Percentiles rank a stretch among this genome's conserved stretches.
Conservation (phyloP, 2,329 filamentous ascomycete species). For the Ceratocystis cubensis region DNA sequence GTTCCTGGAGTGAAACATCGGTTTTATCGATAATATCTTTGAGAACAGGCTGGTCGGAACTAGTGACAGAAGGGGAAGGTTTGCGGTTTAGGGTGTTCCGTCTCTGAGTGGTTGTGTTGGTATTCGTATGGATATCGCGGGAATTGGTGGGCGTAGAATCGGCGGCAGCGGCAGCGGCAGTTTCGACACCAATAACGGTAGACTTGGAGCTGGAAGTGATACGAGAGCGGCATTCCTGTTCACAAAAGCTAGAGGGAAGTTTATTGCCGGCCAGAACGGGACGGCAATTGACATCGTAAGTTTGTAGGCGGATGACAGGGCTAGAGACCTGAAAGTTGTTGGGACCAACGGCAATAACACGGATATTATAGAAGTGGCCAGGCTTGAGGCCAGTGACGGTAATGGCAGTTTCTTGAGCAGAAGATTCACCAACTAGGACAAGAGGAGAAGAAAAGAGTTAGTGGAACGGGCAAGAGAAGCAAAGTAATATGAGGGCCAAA, state of each 20-base stretch:
- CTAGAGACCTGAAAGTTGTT: conserved; percentile 91
- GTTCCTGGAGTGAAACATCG: conserved; percentile 57
- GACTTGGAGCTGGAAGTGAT: conserved; percentile 35
- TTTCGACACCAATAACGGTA: conserved; percentile 47
- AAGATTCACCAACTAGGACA: conserved; percentile 64
- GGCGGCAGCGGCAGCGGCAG: conserved; percentile 39
- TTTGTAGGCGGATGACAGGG: conserved; percentile 69
- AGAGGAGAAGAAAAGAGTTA: neutral
- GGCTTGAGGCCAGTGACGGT: conserved; percentile 80
- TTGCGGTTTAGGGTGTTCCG: conserved; percentile 55
- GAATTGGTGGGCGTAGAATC: conserved; percentile 6
- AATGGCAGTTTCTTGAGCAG: conserved; percentile 57
- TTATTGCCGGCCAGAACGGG: conserved; percentile 47
- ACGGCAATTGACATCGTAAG: conserved; percentile 52
- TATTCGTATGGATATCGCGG: conserved; percentile 8
- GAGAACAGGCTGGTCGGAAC: conserved; percentile 38
- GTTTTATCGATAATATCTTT: conserved; percentile 37
- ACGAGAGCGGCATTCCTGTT: conserved; percentile 37
- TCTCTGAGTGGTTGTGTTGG: conserved; percentile 27
- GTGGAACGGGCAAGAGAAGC: neutral
- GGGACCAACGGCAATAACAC: conserved; percentile 79
- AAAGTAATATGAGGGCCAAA: neutral
- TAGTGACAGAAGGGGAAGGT: conserved; percentile 58
- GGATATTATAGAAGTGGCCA: conserved; percentile 81
- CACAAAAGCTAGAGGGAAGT: conserved; percentile 43